phyloP scores from a whole-genome alignment of 352 stramenopile genomes.

The Peronospora belbahrii region DNA sequence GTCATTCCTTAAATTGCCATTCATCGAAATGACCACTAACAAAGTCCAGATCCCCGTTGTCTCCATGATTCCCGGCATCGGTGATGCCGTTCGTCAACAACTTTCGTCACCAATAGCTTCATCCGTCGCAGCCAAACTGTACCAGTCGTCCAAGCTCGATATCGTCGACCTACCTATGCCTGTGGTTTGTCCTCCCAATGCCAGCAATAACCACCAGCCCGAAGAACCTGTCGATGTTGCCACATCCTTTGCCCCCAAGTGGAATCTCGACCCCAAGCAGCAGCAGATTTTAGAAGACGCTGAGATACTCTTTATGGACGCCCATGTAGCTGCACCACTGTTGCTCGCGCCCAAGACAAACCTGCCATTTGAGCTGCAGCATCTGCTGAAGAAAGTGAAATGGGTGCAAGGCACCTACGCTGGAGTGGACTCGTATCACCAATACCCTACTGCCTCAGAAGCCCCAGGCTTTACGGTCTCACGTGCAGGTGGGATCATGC shows the following conservation, averaged over 20 bases:
- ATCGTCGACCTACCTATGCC: slow-evolving; percentile 32
- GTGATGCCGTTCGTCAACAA: slow-evolving; percentile 24
- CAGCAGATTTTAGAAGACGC: slow-evolving; percentile 24
- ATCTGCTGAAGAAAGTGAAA: slow-evolving; percentile 36
- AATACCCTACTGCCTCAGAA: slow-evolving; percentile 16
- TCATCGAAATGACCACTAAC: slow-evolving; percentile 10
- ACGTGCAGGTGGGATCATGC: slow-evolving; percentile 47
- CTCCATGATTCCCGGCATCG: slow-evolving; percentile 32
- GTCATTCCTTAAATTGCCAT: slow-evolving; percentile 14
- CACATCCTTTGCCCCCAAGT: slow-evolving; percentile 5
- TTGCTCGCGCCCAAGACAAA: slow-evolving; percentile 31
- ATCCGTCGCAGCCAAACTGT: slow-evolving; percentile 21
- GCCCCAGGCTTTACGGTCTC: slow-evolving; percentile 33
- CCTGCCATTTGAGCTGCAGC: slow-evolving; percentile 28
- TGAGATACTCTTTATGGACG: slow-evolving; percentile 28
- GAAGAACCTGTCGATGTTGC: slow-evolving; percentile 1
- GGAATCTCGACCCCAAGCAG: slow-evolving; percentile 18
- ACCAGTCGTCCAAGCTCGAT: slow-evolving; percentile 19
- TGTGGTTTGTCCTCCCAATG: slow-evolving; percentile 9
- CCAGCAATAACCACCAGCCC: slow-evolving; percentile 23
- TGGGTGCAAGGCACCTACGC: slow-evolving; percentile 54
- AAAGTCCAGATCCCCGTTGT: slow-evolving; percentile 30
- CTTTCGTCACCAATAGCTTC: slow-evolving; percentile 13
- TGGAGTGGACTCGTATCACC: slow-evolving; percentile 38
- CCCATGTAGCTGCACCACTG: slow-evolving; percentile 25